phyloP scores from a whole-genome alignment of 2,329 filamentous ascomycete species.

The Tolypocladium capitatum region DNA sequence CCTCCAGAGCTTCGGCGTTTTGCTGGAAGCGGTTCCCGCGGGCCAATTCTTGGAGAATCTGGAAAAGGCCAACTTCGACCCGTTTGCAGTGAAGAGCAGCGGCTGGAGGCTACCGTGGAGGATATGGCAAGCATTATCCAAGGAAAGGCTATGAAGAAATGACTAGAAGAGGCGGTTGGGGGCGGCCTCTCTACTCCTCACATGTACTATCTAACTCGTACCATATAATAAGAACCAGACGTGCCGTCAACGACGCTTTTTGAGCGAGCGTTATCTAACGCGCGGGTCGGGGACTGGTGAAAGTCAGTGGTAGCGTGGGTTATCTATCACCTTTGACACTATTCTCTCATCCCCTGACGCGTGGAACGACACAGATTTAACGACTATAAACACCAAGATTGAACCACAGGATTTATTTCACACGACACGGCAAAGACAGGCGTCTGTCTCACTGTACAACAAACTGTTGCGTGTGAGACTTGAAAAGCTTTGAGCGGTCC shows the following conservation, averaged over 20 bases:
- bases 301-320: not conserved
- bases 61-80: slow-evolving; percentile 73
- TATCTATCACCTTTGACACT: too few relatives aligned
- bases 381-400: not conserved
- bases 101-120: slow-evolving; percentile 81
- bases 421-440: too few relatives aligned
- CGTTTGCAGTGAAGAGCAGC: slow-evolving; percentile 48
- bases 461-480: slow-evolving; percentile 24
- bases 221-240: slow-evolving; percentile 1
- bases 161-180: not conserved
- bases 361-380: not conserved
- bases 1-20: slow-evolving; percentile 58
- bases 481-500: slow-evolving; percentile 34
- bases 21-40: slow-evolving; percentile 69
- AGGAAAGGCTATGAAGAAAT: slow-evolving; percentile 28
- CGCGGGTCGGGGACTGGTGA: not conserved
- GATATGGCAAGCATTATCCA: slow-evolving; percentile 40
- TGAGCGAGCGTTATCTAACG: not conserved
- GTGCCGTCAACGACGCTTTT: not conserved
- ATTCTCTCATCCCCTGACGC: not conserved
- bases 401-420: not conserved
- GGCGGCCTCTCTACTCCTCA: not conserved
- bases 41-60: slow-evolving; percentile 66
- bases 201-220: not conserved
- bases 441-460: too few relatives aligned